Percentiles rank a stretch among this genome's conserved stretches.
phyloP scores from a whole-genome alignment of 345 rosid genomes.

The Bruguiera sexangula region DNA sequence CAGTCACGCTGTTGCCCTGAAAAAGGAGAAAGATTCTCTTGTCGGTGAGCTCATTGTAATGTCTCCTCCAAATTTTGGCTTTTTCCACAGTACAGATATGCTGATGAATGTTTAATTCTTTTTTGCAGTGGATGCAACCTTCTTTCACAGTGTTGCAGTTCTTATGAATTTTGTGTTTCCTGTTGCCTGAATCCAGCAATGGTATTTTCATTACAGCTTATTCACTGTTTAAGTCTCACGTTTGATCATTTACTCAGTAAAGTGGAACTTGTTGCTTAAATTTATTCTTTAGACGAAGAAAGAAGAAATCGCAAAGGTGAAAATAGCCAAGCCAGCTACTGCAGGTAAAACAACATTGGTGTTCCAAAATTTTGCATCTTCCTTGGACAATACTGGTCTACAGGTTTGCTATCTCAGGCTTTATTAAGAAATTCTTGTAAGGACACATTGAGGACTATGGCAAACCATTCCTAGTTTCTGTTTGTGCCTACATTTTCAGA shows the following conservation, averaged over 20 bases:
- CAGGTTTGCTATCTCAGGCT: too few species aligned
- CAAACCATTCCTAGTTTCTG: background rate
- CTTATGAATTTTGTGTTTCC: constrained; percentile 88
- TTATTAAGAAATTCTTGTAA: too few species aligned
- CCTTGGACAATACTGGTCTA: too few species aligned
- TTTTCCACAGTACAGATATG: background rate
- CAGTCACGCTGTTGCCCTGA: constrained; percentile 73
- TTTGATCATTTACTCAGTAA: constrained; percentile 14
- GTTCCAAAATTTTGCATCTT: too few species aligned
- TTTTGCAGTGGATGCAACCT: constrained; percentile 71
- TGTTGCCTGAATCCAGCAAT: constrained; percentile 76
- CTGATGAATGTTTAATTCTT: constrained; percentile 7
- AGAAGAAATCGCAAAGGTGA: constrained; percentile 54
- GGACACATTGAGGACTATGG: background rate
- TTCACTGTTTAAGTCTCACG: constrained; percentile 7
- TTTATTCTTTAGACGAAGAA: constrained; percentile 50
- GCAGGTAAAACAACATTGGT: constrained; percentile 47
- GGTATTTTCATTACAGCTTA: constrained; percentile 37
- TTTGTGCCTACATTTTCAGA: background rate
- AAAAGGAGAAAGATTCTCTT: constrained; percentile 84
- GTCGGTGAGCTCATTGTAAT: constrained; percentile 65
- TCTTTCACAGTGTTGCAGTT: constrained; percentile 72
- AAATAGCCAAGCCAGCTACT: constrained; percentile 76
- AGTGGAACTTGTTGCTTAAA: constrained; percentile 10
- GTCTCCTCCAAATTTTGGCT: constrained; percentile 4